These are phyloP conservation scores for Pleurotus citrinopileatus DNA, from an alignment of 768 basidiomycete genomes.

Conservation along the genomic window DNA sequence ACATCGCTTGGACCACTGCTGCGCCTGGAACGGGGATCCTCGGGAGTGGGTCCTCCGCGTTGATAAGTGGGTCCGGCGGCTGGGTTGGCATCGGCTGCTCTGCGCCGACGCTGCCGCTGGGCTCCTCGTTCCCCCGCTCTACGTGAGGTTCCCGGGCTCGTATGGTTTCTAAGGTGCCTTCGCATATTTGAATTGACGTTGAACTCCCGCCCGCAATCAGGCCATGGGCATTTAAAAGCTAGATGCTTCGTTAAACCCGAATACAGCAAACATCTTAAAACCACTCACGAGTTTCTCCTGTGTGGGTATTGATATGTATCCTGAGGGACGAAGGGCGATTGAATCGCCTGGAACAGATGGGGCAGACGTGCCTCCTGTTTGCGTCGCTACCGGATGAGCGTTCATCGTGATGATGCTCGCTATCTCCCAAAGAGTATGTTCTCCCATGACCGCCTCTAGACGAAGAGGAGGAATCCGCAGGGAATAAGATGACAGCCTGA, in stretches of 20 bases:
- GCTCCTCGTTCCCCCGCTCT: background rate
- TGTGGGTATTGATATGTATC: conserved; percentile 68
- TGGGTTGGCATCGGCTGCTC: background rate
- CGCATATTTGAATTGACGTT: conserved; percentile 88
- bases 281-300: conserved; percentile 62
- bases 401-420: conserved; percentile 20
- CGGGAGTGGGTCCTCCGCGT: background rate
- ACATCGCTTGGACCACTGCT: background rate
- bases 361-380: conserved; percentile 47
- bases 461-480: no score
- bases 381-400: conserved; percentile 19
- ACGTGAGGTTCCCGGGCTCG: conserved; percentile 29
- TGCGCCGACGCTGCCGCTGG: background rate
- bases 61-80: background rate
- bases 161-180: conserved; percentile 72
- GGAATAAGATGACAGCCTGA: background rate
- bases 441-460: background rate
- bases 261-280: background rate
- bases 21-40: background rate
- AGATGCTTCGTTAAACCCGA: conserved; percentile 11
- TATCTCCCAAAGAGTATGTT: conserved; percentile 2
- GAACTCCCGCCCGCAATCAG: conserved; percentile 72
- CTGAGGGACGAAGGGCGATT: conserved; percentile 66
- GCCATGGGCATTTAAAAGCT: conserved; percentile 77
- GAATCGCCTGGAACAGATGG: conserved; percentile 60